Base-by-base conservation (phyloP, 768 basidiomycete species). In the Daedalea quercina region DNA sequence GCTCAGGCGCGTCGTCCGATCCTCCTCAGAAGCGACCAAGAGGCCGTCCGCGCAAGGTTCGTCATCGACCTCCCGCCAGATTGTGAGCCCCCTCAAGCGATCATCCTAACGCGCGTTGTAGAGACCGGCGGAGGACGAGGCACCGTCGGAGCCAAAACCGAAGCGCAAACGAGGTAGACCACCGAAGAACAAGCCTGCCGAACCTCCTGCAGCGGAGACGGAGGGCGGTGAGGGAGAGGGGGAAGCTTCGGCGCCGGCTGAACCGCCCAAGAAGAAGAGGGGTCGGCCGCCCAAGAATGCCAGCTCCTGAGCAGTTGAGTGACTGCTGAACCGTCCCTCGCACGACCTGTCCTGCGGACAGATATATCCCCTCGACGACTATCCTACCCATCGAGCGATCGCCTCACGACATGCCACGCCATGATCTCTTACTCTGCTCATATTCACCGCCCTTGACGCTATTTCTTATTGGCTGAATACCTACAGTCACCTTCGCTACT, bases 261-360 rank as follows among this genome's bases (percentile, higher is more conserved):
- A 50, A 47, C 34, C 53, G 25, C 58, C 61, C 15, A 67, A 67
- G 59, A 74, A 73, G 70, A 85, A 85, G 72, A 75, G 84, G 58
- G 84, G 84, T 28, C 76, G 84, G 58, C 84, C 84, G 44, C 82
- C 79, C 65, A 87, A 87, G 76, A 79, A 64, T 57, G 63, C 63
- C 60, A 34, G 22, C 17, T 44, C 44, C 44, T 52, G 44, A 52
- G 22, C 31, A 34, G 43, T 33, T 26, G 26, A 47, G 28, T 20
- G 7, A 20, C 23, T 19, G 31, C 26, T 47, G 6, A 8, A 28
- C 33, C 19, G 9, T 20, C 19, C 24, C 20, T 42, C 17, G 17
- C 40, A 25, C 20, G 24, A 22, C 44, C 23, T 44, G 24, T 20
- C 44, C 23, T 20, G 9, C 23, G 9, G 24, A 22, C 24, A 44